Base-by-base conservation (phyloP, 75 land plant genomes). In the Adiantum capillusveneris region DNA sequence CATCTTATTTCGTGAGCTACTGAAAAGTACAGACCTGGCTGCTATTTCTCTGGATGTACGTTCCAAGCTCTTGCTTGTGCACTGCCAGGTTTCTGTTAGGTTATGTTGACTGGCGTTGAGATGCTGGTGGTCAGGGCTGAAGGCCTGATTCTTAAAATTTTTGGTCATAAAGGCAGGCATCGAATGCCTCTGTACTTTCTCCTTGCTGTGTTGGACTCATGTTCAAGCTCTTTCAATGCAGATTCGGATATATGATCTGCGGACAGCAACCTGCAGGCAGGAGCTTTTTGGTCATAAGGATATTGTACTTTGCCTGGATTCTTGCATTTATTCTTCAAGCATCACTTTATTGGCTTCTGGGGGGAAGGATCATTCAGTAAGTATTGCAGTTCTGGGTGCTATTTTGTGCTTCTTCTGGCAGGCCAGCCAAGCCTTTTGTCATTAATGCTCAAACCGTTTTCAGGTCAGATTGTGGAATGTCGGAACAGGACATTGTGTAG, bases 391-490 rank as follows among this genome's bases (percentile, higher is more conserved):
- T 53, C 5, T 26, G 28, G n/a, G n/a, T n/a, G n/a, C n/a, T n/a
- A n/a, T 53, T 3, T 53, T 53, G 55, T 1, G 29, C 27, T 46
- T 5, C 14, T 46, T 46, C 14, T n/a, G n/a, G n/a, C n/a, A 2
- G 21, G n/a, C 21, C 14, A 6, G 21, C 14, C 2, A 14, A 17
- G 49, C 5, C 5, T 46, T 46, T 20, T 6, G 14, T 1, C 49
- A 7, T 46, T 46, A 14, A 46, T 34, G 37, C 9, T 34, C 7
- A 5, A 34, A 34, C 26, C 28, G n/a, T 25, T 58, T 68, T 29
- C 60, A 93, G 96, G 96, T 83, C n/a, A 78, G 96, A 59, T 12
- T 94, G 17, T 94, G 98, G 98, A 87, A 94, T 31, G 56, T 77
- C 44, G 74, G 73, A 53, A 77, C 65, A 1, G 71, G 70, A 56